Percentiles rank a stretch among this genome's conserved stretches.
Evolutionary conservation across 805 yeast species (phyloP).

Genomic region (Komagataella kurtzmanii): DNA sequence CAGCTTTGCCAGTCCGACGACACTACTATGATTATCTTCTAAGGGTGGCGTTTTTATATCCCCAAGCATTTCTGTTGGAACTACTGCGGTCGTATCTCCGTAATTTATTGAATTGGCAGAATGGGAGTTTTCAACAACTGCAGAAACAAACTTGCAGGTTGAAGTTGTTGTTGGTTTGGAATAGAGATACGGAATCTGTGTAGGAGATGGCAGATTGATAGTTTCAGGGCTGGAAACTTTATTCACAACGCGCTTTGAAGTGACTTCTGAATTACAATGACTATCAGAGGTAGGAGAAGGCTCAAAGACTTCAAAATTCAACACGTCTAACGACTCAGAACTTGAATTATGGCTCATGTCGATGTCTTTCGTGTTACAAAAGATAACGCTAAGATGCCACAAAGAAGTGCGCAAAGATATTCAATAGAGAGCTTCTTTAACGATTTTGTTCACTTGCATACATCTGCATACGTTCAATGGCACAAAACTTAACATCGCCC

Average conservation of each 20-base stretch:
- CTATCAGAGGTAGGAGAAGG: background rate
- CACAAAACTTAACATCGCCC: background rate
- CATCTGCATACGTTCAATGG: background rate
- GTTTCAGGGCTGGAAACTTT: background rate
- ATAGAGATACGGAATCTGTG: background rate
- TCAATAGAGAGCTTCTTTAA: background rate
- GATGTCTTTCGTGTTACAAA: background rate
- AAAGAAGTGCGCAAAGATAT: background rate
- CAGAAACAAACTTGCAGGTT: background rate
- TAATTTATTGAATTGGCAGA: background rate
- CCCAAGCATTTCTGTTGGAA: background rate
- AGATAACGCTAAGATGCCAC: background rate
- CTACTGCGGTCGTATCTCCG: background rate
- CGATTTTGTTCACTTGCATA: background rate
- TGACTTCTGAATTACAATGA: background rate
- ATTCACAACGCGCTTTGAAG: background rate
- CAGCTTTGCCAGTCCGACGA: background rate
- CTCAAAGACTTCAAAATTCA: background rate
- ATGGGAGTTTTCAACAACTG: background rate
- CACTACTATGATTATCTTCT: background rate
- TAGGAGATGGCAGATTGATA: background rate
- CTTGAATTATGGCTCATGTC: background rate
- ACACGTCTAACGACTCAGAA: background rate
- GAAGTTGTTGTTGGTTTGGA: background rate
- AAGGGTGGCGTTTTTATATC: background rate